Conservation (phyloP, 2,329 filamentous ascomycete species). For the Endoconidiophora polonica region DNA sequence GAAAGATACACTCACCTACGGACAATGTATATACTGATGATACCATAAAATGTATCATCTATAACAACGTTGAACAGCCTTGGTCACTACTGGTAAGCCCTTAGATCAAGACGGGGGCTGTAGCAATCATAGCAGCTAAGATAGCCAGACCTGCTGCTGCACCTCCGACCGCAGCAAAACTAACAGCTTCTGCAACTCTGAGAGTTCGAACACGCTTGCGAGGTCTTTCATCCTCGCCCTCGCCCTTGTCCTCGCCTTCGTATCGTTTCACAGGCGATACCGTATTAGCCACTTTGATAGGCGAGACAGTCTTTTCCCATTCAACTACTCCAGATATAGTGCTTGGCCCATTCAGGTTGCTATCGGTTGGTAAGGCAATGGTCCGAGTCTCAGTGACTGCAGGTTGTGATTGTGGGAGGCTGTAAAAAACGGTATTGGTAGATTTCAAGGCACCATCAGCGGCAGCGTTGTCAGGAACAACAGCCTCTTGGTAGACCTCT, state of each 20-base stretch:
- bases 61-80: not conserved
- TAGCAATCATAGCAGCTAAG: slow-evolving; percentile 23
- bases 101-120: slow-evolving; percentile 21
- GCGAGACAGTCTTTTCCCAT: not conserved
- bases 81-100: too few relatives aligned
- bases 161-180: slow-evolving; percentile 23
- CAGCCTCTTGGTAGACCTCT: not conserved
- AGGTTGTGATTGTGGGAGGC: not conserved
- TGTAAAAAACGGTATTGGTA: not conserved
- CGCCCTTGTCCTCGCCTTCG: not conserved
- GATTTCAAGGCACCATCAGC: not conserved
- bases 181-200: slow-evolving; percentile 19
- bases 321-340: not conserved
- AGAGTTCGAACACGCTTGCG: slow-evolving; percentile 17
- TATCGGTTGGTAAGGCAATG: not conserved
- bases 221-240: slow-evolving; percentile 6
- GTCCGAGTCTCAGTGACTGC: not conserved
- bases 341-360: not conserved
- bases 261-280: not conserved
- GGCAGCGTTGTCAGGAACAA: not conserved
- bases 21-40: not conserved
- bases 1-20: not conserved
- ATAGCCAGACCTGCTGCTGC: slow-evolving; percentile 21
- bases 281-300: not conserved
- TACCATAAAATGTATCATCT: not conserved